Conservation (phyloP, 2,329 filamentous ascomycete species). For the Xylariaceae sp. region DNA sequence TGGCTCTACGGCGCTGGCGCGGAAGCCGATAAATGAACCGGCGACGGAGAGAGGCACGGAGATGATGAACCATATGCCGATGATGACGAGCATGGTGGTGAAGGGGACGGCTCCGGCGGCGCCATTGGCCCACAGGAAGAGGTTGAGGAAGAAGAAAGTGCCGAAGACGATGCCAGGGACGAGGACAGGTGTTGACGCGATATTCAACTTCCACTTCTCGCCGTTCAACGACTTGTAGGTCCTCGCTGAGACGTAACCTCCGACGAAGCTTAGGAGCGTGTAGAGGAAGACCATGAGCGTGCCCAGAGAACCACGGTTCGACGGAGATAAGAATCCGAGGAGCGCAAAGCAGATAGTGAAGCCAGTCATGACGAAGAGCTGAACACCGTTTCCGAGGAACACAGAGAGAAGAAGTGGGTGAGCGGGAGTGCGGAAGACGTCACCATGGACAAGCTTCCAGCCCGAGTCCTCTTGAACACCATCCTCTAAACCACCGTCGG, state of each 20-base stretch:
- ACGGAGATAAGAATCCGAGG: slow-evolving; percentile 90
- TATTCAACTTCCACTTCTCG: slow-evolving; percentile 92
- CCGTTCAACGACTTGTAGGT: slow-evolving; percentile 94
- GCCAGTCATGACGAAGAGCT: slow-evolving; percentile 96
- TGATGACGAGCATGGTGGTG: slow-evolving; percentile 90
- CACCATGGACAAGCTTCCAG: slow-evolving; percentile 97
- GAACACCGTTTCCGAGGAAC: slow-evolving; percentile 86
- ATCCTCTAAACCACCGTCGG: slow-evolving; percentile 75
- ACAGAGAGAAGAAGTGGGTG: slow-evolving; percentile 81
- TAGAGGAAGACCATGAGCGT: slow-evolving; percentile 93
- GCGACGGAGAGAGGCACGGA: slow-evolving; percentile 86
- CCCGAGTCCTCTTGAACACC: slow-evolving; percentile 96
- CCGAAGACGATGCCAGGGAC: slow-evolving; percentile 83
- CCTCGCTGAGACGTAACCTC: slow-evolving; percentile 83
- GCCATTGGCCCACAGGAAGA: slow-evolving; percentile 91
- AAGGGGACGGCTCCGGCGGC: slow-evolving; percentile 95
- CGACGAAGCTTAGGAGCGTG: slow-evolving; percentile 86
- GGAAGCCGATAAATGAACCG: slow-evolving; percentile 93
- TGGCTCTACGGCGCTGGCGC: slow-evolving; percentile 63
- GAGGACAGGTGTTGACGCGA: slow-evolving; percentile 78
- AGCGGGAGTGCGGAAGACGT: slow-evolving; percentile 87
- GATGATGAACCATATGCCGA: slow-evolving; percentile 95
- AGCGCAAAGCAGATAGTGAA: slow-evolving; percentile 91
- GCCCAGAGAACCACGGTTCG: slow-evolving; percentile 88
- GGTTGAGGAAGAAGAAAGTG: slow-evolving; percentile 87